These are phyloP conservation scores for Stenocarpella maydis DNA, from an alignment of 2,329 filamentous ascomycete species.

Conservation along the genomic window DNA sequence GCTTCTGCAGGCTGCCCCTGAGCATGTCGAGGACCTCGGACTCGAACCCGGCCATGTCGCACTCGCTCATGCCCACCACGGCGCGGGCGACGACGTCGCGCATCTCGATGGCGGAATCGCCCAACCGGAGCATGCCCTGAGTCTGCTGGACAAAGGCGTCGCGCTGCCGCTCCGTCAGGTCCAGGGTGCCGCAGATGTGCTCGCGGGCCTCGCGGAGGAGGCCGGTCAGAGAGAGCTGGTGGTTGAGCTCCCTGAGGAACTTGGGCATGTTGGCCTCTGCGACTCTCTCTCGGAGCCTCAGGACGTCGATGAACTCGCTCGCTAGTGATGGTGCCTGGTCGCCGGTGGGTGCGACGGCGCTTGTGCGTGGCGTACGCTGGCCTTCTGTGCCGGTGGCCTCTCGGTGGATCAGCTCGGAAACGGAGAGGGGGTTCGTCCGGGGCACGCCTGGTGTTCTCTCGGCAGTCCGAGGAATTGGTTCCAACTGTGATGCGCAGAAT, in stretches of 20 bases:
- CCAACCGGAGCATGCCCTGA: not conserved
- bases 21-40: not conserved
- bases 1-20: not conserved
- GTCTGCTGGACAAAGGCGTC: not conserved
- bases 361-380: not conserved
- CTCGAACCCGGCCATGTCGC: not conserved
- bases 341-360: too few species aligned
- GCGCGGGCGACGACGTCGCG: not conserved
- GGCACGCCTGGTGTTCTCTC: not conserved
- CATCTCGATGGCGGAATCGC: not conserved
- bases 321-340: not conserved
- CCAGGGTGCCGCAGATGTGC: not conserved
- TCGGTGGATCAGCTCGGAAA: conserved; percentile 13
- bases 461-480: not conserved
- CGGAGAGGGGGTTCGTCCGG: not conserved
- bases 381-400: not conserved
- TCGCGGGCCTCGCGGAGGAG: conserved; percentile 16
- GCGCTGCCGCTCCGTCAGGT: not conserved
- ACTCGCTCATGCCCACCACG: not conserved
- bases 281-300: not conserved
- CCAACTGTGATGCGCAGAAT: not conserved
- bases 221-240: not conserved
- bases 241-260: not conserved
- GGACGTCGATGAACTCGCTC: not conserved
- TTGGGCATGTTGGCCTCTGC: not conserved